Percentiles rank a stretch among this genome's conserved stretches.
Conservation (phyloP, 2,329 filamentous ascomycete species). For the Diaporthe capsici region DNA sequence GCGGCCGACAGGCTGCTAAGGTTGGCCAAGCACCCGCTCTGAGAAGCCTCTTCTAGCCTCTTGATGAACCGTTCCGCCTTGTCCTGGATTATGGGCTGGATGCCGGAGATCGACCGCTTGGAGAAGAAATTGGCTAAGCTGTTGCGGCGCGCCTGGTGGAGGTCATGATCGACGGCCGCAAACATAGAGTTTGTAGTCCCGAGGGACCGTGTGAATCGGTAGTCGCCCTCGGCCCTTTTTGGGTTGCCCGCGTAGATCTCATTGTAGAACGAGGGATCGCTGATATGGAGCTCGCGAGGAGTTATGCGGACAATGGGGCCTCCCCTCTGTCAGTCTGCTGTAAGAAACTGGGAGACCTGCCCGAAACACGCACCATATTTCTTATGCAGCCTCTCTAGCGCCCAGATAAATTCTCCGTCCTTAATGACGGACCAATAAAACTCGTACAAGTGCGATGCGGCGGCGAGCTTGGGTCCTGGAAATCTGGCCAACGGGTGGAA, state of each 20-base stretch:
- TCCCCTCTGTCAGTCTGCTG: background rate
- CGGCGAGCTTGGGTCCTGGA: background rate
- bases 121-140: background rate
- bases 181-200: background rate
- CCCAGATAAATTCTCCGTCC: background rate
- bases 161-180: background rate
- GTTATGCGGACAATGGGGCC: background rate
- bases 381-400: background rate
- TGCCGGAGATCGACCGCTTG: background rate
- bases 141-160: slow-evolving; percentile 1
- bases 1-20: background rate
- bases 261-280: slow-evolving; percentile 1
- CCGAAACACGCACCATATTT: background rate
- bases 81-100: background rate
- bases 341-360: too few relatives aligned
- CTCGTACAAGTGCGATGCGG: background rate
- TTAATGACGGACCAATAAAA: background rate
- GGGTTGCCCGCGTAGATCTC: background rate
- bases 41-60: background rate
- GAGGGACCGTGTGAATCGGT: background rate
- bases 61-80: background rate
- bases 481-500: background rate
- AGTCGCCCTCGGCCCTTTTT: background rate
- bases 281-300: background rate
- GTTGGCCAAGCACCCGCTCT: background rate